Base-by-base conservation (phyloP, 768 basidiomycete genomes). In the Boletus reticulatus region DNA sequence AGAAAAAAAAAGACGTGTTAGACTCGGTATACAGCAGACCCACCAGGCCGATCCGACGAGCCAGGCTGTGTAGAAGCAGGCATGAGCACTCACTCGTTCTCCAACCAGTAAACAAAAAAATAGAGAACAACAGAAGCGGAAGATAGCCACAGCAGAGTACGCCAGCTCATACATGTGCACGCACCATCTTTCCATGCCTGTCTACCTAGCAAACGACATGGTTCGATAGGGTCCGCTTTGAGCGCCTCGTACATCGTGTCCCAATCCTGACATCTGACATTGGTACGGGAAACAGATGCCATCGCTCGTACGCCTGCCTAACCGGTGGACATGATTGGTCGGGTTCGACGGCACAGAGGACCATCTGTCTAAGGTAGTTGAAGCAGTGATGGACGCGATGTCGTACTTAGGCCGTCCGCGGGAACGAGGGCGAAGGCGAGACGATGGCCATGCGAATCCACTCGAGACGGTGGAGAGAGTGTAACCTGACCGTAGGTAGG, bases 381-480 rank as follows among this genome's bases (percentile, higher is more conserved):
- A 78, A 54, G 43, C 75, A 77, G 36, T 78, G 75, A 9, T 66
- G 57, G 24, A 34, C 57, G 37, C 62, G 63, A n/a, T 50, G 27
- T 50, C 54, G 59, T 8, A 34, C 55, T 3, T 46, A 51, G 10
- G 9, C 17, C 6, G 29, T 45, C 5, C 10, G 14, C 17, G 17
- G 27, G 27, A 27, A 9, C 8, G 27, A 27, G 27, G 27, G 7
- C 43, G 16, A 27, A 4, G 29, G 10, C 19, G 29, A 51, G 3
- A 50, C 43, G 52, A 73, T 55, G 36, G 68, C 64, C 8, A 32
- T 58, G 24, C 74, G 69, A 16, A 77, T 46, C 17, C 75, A 57
- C 38, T 77, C 62, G 59, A 78, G 64, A 53, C 76, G 78, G 22
- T 73, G 73, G 1, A 78, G 64, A 32, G 73, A 68, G 62, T 78